A percentile compares a stretch with the other conserved stretches of the same genome.
phyloP scores from a whole-genome alignment of 345 rosid genomes.

The Boechera retrofracta region DNA sequence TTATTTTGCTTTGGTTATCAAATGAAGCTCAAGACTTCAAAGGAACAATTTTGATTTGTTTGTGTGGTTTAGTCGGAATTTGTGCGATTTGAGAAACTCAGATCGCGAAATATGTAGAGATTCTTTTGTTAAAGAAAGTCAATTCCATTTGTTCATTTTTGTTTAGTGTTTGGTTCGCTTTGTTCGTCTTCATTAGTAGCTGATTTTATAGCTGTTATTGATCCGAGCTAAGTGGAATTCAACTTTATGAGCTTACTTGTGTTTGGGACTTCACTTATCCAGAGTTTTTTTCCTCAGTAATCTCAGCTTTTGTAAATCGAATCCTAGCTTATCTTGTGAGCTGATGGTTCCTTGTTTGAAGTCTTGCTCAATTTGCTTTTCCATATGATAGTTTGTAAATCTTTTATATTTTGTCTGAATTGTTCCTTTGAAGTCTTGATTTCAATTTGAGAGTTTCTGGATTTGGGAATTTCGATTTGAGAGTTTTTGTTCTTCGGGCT shows the following conservation, averaged over 20 bases:
- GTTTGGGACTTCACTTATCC: conserved; percentile 21
- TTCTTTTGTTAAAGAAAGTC: conserved; percentile 4
- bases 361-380: neutral
- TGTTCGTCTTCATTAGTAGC: neutral
- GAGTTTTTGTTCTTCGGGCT: too few relatives aligned
- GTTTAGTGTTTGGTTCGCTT: conserved; percentile 9
- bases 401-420: neutral
- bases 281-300: neutral
- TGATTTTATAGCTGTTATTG: conserved; percentile 10
- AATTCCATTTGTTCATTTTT: conserved; percentile 27
- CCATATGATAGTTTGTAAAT: neutral
- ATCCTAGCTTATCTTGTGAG: conserved; percentile 5
- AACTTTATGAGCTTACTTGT: conserved; percentile 12
- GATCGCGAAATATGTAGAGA: conserved; percentile 1
- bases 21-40: too few relatives aligned
- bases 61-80: neutral
- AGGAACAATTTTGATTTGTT: neutral
- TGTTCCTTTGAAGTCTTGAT: neutral
- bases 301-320: conserved; percentile 23
- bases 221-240: conserved; percentile 1
- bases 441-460: neutral
- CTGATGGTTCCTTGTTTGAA: conserved; percentile 1
- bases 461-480: too few relatives aligned
- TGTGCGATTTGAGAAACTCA: neutral
- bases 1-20: too few relatives aligned